Evolutionary conservation across 2,329 filamentous ascomycete genomes (phyloP).

Genomic region (Cladosporium sp.): DNA sequence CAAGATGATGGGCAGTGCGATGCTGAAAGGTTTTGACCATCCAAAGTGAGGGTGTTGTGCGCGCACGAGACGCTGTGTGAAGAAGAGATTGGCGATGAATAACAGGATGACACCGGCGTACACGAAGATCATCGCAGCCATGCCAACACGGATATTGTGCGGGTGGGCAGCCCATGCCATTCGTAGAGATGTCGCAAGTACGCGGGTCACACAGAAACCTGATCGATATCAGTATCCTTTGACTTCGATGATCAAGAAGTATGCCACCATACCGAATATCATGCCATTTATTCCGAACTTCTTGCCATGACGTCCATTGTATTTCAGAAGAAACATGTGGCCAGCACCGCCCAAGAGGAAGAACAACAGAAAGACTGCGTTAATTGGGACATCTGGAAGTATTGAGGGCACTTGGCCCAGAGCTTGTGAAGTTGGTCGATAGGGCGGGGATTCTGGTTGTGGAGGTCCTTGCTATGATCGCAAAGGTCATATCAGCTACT

Average conservation of each 20-base stretch:
- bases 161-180: slow-evolving; percentile 56
- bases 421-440: slow-evolving; percentile 40
- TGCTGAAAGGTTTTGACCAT: slow-evolving; percentile 59
- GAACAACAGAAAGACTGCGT: slow-evolving; percentile 60
- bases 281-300: slow-evolving; percentile 62
- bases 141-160: slow-evolving; percentile 49
- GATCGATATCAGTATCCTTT: slow-evolving; percentile 40
- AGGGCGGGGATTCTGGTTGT: slow-evolving; percentile 4
- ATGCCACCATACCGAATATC: slow-evolving; percentile 44
- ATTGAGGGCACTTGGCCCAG: slow-evolving; percentile 61
- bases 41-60: slow-evolving; percentile 70
- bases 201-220: slow-evolving; percentile 54
- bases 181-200: slow-evolving; percentile 50
- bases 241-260: no score
- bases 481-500: not conserved
- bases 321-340: slow-evolving; percentile 61
- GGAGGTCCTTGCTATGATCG: not conserved
- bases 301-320: slow-evolving; percentile 52
- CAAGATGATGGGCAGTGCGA: slow-evolving; percentile 60
- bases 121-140: slow-evolving; percentile 67
- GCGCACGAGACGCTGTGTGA: slow-evolving; percentile 72
- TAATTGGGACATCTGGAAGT: slow-evolving; percentile 64
- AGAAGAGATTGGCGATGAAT: slow-evolving; percentile 76
- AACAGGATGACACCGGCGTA: slow-evolving; percentile 72
- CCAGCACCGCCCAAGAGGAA: slow-evolving; percentile 55